A percentile compares a stretch with the other conserved stretches of the same genome.
These are phyloP conservation scores for Candida ascalaphidarum DNA, from an alignment of 805 yeast species.

Conservation along the genomic window DNA sequence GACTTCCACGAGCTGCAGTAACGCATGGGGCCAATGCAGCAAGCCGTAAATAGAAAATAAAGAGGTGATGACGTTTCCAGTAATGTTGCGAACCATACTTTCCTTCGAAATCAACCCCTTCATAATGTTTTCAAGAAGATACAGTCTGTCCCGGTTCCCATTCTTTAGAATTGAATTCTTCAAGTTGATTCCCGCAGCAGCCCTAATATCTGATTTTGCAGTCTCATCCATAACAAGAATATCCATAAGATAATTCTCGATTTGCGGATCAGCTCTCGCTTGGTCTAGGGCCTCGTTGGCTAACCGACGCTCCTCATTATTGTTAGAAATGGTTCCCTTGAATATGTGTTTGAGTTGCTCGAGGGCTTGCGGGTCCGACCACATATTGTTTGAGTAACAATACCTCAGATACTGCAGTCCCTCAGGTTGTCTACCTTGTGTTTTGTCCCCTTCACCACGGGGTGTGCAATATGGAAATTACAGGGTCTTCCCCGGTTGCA, in stretches of 20 bases:
- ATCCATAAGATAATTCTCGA: constrained; percentile 70
- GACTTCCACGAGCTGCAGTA: constrained; percentile 62
- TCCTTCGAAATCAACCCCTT: constrained; percentile 49
- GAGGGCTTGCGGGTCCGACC: constrained; percentile 66
- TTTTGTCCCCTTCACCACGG: no score
- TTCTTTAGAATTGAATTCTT: constrained; percentile 61
- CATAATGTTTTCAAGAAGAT: constrained; percentile 35
- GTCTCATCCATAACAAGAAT: constrained; percentile 49
- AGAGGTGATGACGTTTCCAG: constrained; percentile 86
- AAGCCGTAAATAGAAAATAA: constrained; percentile 65
- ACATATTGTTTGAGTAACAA: no score
- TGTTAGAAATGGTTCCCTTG: constrained; percentile 61
- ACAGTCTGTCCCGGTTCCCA: constrained; percentile 17
- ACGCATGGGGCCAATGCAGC: constrained; percentile 61
- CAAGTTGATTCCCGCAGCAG: constrained; percentile 81
- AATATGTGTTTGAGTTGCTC: constrained; percentile 60
- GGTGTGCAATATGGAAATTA: no score
- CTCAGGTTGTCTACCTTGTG: no score
- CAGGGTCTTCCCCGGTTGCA: no score
- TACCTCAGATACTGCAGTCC: no score
- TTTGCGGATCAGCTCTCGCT: constrained; percentile 66
- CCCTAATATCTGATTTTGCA: constrained; percentile 53
- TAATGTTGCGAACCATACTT: constrained; percentile 69
- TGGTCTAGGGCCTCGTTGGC: constrained; percentile 70
- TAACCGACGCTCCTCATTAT: constrained; percentile 41